Evolutionary conservation across 345 rosid species (phyloP), one percentile per base, ranked within the genome.

Genomic region (Orychophragmus violaceus): DNA sequence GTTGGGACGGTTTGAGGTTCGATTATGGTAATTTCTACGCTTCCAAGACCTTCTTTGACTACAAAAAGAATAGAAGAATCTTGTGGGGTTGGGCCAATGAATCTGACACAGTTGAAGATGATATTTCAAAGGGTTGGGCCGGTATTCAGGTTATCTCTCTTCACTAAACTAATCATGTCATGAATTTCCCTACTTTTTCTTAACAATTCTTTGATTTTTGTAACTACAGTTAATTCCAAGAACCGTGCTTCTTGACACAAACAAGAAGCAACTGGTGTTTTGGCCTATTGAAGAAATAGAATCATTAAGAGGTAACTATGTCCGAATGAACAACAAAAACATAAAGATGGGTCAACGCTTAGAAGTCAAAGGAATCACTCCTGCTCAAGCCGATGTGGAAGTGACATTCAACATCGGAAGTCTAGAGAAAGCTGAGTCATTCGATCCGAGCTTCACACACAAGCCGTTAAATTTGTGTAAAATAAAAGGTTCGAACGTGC

Each of bases 81-180:
- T 46, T 88, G 8, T 90, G 90, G 89, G 95, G 91, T 64, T 88
- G 96, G 97, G 83, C 83, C 13, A 90, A 92, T 58, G 97, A 92
- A 59, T 89, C 96, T 0, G 95, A 92, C 54, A 6, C 82, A 0
- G 19, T 4, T 8, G 2, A 21, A 0, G 81, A 78, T 45, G 86
- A 87, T 29, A 61, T 49, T 0, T 1, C 11, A 0, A 92, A 92
- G 67, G 93, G 93, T 3, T 89, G 98, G 98, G 87, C 96, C 4
- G 95, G 98, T 60, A 50, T 92, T 66, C 96, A 87, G 92, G 95
- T 88, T 28, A 8, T 56, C 28, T 5, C 17, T 42, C 3, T 39
- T 41, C 23, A 12, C 32, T 11, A 11, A 57, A 33, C 1, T 12
- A 1, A 44, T 45, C 22, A 4, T 22, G 48, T 53, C 2, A 56